Evolutionary conservation across 148 eudicot genomes (phyloP), one percentile per base, ranked within the genome.

Genomic region (Agrostemma githago): DNA sequence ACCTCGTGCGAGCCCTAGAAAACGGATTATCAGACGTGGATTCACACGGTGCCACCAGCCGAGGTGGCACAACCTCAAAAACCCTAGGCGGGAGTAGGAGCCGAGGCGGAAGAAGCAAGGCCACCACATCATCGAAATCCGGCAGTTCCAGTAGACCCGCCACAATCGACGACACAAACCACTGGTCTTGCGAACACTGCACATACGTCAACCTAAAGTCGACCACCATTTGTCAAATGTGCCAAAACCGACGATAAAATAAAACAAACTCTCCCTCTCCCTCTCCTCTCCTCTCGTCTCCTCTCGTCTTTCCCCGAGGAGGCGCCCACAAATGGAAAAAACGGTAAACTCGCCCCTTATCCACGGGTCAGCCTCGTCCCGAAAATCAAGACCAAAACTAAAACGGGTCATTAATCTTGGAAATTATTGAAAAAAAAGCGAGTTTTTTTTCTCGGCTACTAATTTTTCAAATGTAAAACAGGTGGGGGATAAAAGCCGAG

Each of bases 161-260:
- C 34, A 26, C 34, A 80, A 48, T 74, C n/a, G 92, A 88, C 69
- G 97, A 88, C 79, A 79, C 85, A 16, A 81, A 79, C 17, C 86
- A 87, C 79, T 92, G 97, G 96, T 86, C 91, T 12, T 92, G 97
- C 76, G 90, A 92, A 63, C 84, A 88, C 57, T 92, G 97, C 85
- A 92, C 97, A 26, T 92, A 71, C 77, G 96, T 96, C 42, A 92
- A 92, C 76, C 79, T 69, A 17, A 82, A 63, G 77, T 72, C 93
- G 3, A 78, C 83, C 41, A 77, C 82, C 11, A 68, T 82, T 53
- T 92, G 97, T 75, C 88, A 90, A 62, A 88, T 92, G 89, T 92
- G 97, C 78, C 88, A 84, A 71, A 93, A 87, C 64, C 85, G 75
- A 66, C 83, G 91, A 39, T 92, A 74, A 85, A 62, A 9, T 2